Evolutionary conservation across 2,329 filamentous ascomycete genomes (phyloP).

Genomic region (Parasarocladium wereldwijsianum): DNA sequence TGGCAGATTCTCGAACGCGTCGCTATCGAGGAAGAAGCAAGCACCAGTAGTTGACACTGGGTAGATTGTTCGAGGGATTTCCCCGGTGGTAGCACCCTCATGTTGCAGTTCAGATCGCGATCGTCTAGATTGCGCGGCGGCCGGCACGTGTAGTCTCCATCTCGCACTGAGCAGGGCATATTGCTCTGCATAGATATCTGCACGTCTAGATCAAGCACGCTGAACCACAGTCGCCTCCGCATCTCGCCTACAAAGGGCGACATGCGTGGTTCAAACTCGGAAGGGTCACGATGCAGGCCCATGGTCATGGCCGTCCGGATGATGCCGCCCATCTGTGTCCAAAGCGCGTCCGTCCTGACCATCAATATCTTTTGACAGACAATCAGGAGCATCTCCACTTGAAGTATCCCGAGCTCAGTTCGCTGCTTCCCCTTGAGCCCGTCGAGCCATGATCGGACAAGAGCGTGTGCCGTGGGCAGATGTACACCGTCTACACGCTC

Average conservation of each 20-base stretch:
- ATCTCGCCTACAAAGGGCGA: conserved; percentile 36
- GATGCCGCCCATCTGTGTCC: conserved; percentile 39
- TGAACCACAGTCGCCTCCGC: conserved; percentile 39
- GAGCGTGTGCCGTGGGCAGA: conserved; percentile 39
- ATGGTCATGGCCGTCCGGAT: conserved; percentile 44
- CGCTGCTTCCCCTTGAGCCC: conserved; percentile 35
- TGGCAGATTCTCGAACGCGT: conserved; percentile 32
- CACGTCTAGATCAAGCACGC: conserved; percentile 40
- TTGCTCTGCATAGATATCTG: conserved; percentile 38
- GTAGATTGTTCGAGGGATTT: conserved; percentile 38
- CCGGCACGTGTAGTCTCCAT: conserved; percentile 37
- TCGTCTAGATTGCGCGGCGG: conserved; percentile 40
- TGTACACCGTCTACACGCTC: conserved; percentile 40
- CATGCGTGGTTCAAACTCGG: conserved; percentile 34
- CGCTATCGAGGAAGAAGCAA: conserved; percentile 22
- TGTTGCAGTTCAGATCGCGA: conserved; percentile 29
- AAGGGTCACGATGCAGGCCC: conserved; percentile 41
- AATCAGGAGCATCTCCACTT: conserved; percentile 37
- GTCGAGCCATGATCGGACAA: conserved; percentile 40
- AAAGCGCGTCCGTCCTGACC: conserved; percentile 32
- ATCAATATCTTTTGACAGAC: conserved; percentile 39
- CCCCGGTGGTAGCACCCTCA: conserved; percentile 31
- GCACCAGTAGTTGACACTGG: conserved; percentile 16
- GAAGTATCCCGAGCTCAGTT: conserved; percentile 36
- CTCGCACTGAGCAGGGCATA: conserved; percentile 33